These are phyloP conservation scores for Diaporthe australafricana DNA, from an alignment of 2,329 filamentous ascomycete genomes.

Conservation along the genomic window DNA sequence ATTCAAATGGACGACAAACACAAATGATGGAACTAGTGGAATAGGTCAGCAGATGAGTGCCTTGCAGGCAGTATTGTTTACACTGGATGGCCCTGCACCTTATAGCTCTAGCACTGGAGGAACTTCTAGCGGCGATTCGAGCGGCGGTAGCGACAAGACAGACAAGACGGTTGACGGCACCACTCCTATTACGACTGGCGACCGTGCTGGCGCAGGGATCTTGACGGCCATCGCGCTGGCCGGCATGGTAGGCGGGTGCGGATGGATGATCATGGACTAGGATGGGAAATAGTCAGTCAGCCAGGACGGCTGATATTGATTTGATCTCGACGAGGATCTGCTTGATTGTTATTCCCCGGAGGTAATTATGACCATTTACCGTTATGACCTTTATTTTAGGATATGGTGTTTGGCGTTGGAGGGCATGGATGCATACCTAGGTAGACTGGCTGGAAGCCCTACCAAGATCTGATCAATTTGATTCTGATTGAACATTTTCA, in stretches of 20 bases:
- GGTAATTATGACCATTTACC: slow-evolving; percentile 32
- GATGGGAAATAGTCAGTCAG: neutral
- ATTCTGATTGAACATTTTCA: neutral
- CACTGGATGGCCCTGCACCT: slow-evolving; percentile 50
- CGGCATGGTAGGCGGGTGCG: slow-evolving; percentile 55
- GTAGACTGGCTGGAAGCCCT: neutral
- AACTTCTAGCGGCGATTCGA: slow-evolving; percentile 56
- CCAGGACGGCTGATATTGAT: neutral
- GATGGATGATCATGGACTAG: slow-evolving; percentile 60
- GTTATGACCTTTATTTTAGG: slow-evolving; percentile 13
- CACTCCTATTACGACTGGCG: slow-evolving; percentile 44
- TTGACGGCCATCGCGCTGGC: slow-evolving; percentile 58
- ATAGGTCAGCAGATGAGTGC: slow-evolving; percentile 71
- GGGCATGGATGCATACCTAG: neutral
- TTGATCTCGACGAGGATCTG: neutral
- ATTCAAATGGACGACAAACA: slow-evolving; percentile 68
- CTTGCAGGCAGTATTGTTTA: slow-evolving; percentile 61
- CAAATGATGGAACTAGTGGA: slow-evolving; percentile 64
- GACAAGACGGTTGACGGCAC: slow-evolving; percentile 29
- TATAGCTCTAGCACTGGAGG: slow-evolving; percentile 63
- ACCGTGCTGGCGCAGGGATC: slow-evolving; percentile 61
- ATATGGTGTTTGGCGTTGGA: slow-evolving; percentile 17
- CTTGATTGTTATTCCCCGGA: slow-evolving; percentile 14
- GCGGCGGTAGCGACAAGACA: slow-evolving; percentile 52
- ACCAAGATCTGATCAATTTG: too few species aligned